Conservation (phyloP, 1,139 yeast genomes). For the Hemisphaericaspora xylanilytica region DNA sequence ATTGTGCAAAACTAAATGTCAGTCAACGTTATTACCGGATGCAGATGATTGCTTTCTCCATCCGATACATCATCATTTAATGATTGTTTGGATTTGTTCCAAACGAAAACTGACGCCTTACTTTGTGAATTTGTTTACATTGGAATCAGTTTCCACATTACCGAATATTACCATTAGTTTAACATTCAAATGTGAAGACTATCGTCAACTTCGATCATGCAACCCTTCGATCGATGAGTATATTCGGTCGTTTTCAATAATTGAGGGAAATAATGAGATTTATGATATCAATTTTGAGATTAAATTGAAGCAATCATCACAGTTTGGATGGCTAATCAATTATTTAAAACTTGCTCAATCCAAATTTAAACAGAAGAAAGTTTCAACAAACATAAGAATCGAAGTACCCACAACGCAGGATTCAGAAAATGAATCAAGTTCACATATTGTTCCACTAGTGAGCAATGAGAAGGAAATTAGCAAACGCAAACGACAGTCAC, state of each 20-base stretch:
- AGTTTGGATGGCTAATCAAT: constrained; percentile 11
- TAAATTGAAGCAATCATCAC: constrained; percentile 6
- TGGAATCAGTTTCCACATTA: constrained; percentile 9
- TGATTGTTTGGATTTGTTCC: constrained; percentile 17
- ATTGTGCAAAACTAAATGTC: constrained; percentile 9
- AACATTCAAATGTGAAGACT: constrained; percentile 9
- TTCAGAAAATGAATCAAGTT: too few relatives aligned
- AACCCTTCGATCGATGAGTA: constrained; percentile 5
- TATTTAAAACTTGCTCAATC: constrained; percentile 7
- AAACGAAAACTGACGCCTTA: constrained; percentile 8
- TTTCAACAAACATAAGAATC: constrained; percentile 4
- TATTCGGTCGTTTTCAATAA: constrained; percentile 11
- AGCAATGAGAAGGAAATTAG: neutral
- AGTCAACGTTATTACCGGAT: constrained; percentile 4
- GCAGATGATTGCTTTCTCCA: constrained; percentile 13
- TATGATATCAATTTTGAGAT: constrained; percentile 8
- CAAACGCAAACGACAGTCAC: neutral
- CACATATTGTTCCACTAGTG: too few relatives aligned
- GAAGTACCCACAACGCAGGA: constrained; percentile 6
- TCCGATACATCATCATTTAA: constrained; percentile 14
- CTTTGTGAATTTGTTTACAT: constrained; percentile 15
- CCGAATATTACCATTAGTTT: constrained; percentile 13
- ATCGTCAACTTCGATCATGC: constrained; percentile 10
- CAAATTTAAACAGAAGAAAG: constrained; percentile 3
- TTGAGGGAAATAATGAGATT: constrained; percentile 7